A percentile compares a stretch with the other conserved stretches of the same genome.
phyloP scores from a whole-genome alignment of 2,329 filamentous ascomycete species.

The Penicillium sp. region DNA sequence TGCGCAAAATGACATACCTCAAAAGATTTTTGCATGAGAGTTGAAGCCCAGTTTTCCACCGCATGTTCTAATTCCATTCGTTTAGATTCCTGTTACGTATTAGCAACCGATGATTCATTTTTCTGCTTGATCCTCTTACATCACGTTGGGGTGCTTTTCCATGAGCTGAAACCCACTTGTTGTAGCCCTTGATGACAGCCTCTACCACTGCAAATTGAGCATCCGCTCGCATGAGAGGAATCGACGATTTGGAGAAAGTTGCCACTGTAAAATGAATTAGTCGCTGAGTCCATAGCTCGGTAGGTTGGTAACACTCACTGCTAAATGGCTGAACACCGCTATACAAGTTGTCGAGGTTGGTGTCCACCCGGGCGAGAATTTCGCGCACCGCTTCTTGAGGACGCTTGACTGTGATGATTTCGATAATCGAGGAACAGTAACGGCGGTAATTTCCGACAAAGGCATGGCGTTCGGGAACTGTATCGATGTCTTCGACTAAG shows the following conservation, averaged over 20 bases:
- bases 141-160: slow-evolving; percentile 54
- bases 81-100: slow-evolving; percentile 36
- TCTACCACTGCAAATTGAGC: slow-evolving; percentile 88
- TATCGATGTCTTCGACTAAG: slow-evolving; percentile 91
- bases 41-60: slow-evolving; percentile 44
- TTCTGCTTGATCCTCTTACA: slow-evolving; percentile 29
- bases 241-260: slow-evolving; percentile 43
- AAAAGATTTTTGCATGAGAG: slow-evolving; percentile 42
- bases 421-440: slow-evolving; percentile 84
- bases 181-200: slow-evolving; percentile 82
- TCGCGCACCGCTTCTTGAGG: slow-evolving; percentile 83
- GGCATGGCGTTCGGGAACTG: slow-evolving; percentile 85
- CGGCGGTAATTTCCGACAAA: slow-evolving; percentile 94
- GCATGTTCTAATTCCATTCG: slow-evolving; percentile 39
- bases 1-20: slow-evolving; percentile 28
- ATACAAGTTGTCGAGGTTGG: slow-evolving; percentile 72
- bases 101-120: slow-evolving; percentile 1
- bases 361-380: slow-evolving; percentile 77
- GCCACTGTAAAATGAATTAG: slow-evolving; percentile 27
- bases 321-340: slow-evolving; percentile 66
- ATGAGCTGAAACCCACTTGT: slow-evolving; percentile 68
- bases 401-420: slow-evolving; percentile 77
- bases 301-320: slow-evolving; percentile 49
- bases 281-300: not conserved
- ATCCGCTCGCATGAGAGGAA: slow-evolving; percentile 67